These are phyloP conservation scores for Schoenoplectus tabernaemontani DNA, from an alignment of 202 grass and related monocot genomes.

Conservation along the genomic window DNA sequence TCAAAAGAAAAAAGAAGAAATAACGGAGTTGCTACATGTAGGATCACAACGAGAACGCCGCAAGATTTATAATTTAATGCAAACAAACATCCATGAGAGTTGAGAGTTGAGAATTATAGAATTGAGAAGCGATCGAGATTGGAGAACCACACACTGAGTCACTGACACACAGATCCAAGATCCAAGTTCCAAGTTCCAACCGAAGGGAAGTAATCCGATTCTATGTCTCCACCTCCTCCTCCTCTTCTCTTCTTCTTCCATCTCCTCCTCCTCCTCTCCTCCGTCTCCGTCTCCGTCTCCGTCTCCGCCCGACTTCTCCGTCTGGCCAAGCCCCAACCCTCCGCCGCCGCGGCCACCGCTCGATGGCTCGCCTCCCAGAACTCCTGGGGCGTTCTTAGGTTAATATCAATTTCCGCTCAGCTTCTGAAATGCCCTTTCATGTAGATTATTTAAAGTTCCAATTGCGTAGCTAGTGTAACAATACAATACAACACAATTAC, in stretches of 20 bases:
- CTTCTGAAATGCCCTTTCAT: too few relatives aligned
- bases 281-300: not conserved
- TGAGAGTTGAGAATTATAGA: too few relatives aligned
- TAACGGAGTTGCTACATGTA: not conserved
- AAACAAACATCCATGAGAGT: too few relatives aligned
- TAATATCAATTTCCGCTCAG: not conserved
- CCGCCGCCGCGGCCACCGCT: conserved; percentile 52
- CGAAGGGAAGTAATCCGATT: too few relatives aligned
- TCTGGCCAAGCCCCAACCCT: conserved; percentile 45
- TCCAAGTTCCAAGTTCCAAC: too few relatives aligned
- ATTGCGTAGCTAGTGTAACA: too few relatives aligned
- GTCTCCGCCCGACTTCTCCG: conserved; percentile 25
- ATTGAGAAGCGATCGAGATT: too few relatives aligned
- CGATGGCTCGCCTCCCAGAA: conserved; percentile 76
- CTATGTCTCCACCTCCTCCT: not conserved
- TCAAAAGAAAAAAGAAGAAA: too few relatives aligned
- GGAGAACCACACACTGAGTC: too few relatives aligned
- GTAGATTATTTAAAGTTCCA: too few relatives aligned
- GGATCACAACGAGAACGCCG: not conserved
- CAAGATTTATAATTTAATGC: not conserved
- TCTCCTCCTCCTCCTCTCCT: not conserved
- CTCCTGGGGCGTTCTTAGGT: conserved; percentile 96
- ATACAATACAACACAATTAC: too few relatives aligned
- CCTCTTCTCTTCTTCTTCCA: too few relatives aligned
- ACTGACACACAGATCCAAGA: not conserved